Conservation (phyloP, 164 flowering plant genomes). For the Vitis riparia region DNA sequence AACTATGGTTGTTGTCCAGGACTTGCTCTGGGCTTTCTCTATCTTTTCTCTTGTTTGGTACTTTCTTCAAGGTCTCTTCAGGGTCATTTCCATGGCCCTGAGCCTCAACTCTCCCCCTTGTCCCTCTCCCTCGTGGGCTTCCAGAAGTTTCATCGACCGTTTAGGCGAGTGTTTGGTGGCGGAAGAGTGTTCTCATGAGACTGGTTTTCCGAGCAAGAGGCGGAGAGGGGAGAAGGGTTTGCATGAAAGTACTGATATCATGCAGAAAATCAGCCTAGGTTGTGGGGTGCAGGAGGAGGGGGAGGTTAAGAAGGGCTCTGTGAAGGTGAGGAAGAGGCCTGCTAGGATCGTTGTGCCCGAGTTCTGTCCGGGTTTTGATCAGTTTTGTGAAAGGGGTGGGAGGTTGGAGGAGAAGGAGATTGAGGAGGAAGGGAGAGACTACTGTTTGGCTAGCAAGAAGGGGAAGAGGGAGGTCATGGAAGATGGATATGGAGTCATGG, state of each 20-base stretch:
- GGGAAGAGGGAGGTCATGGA: constrained; percentile 50
- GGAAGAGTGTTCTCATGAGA: not conserved
- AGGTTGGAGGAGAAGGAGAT: constrained; percentile 16
- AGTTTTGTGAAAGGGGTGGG: constrained; percentile 8
- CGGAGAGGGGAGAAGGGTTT: not conserved
- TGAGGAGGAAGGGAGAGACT: constrained; percentile 33
- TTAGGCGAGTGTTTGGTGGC: not conserved
- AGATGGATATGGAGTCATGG: constrained; percentile 32
- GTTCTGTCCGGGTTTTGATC: not conserved
- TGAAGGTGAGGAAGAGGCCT: constrained; percentile 30
- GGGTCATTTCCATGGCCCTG: constrained; percentile 18
- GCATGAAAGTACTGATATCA: not conserved
- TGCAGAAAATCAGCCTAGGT: not conserved
- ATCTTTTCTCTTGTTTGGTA: constrained; percentile 15
- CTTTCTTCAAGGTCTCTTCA: constrained; percentile 9
- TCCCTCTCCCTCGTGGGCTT: constrained; percentile 3
- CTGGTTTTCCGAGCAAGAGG: not conserved
- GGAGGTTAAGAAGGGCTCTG: not conserved
- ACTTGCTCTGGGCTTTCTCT: constrained; percentile 25
- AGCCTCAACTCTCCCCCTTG: constrained; percentile 12
- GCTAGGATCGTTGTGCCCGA: constrained; percentile 29
- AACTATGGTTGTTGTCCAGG: constrained; percentile 14
- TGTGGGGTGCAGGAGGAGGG: not conserved
- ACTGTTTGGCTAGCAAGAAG: constrained; percentile 33
- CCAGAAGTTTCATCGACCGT: too few relatives aligned